Evolutionary conservation across 2,329 filamentous ascomycete genomes (phyloP).

Genomic region (Aspergillus glaucus): DNA sequence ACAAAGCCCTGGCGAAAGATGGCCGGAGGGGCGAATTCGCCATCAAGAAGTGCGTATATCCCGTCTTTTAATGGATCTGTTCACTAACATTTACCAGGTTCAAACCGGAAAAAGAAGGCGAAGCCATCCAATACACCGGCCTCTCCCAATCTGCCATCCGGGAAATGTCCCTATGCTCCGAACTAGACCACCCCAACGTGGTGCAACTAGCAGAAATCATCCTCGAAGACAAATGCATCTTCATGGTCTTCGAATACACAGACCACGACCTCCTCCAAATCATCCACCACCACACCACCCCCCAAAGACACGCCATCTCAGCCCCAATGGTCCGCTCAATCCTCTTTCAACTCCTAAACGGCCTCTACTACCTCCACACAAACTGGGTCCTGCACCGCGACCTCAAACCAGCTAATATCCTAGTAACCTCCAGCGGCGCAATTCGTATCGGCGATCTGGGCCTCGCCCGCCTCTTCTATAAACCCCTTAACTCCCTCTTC

Average conservation of each 20-base stretch:
- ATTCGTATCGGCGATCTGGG: conserved; percentile 95
- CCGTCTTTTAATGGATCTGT: neutral
- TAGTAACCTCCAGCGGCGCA: conserved; percentile 84
- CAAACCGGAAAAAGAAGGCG: conserved; percentile 97
- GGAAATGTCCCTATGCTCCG: conserved; percentile 94
- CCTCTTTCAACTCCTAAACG: conserved; percentile 91
- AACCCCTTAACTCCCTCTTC: conserved; percentile 85
- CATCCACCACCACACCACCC: conserved; percentile 93
- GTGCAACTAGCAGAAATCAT: conserved; percentile 93
- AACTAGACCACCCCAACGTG: conserved; percentile 81
- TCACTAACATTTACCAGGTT: conserved; percentile 46
- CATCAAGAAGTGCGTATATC: conserved; percentile 74
- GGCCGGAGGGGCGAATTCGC: conserved; percentile 77
- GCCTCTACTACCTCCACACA: conserved; percentile 85
- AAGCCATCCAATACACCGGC: conserved; percentile 88
- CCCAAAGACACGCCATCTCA: conserved; percentile 80
- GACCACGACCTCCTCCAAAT: conserved; percentile 97
- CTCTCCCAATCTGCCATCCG: conserved; percentile 96
- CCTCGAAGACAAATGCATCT: conserved; percentile 97
- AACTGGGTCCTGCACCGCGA: conserved; percentile 98
- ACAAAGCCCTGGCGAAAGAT: conserved; percentile 80
- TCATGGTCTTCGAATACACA: conserved; percentile 98
- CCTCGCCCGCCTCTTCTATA: conserved; percentile 85
- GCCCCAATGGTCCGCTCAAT: conserved; percentile 86
- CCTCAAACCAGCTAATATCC: conserved; percentile 96